A percentile compares a stretch with the other conserved stretches of the same genome.
phyloP scores from a whole-genome alignment of 2,329 filamentous ascomycete species.

The Colletotrichum musicola region DNA sequence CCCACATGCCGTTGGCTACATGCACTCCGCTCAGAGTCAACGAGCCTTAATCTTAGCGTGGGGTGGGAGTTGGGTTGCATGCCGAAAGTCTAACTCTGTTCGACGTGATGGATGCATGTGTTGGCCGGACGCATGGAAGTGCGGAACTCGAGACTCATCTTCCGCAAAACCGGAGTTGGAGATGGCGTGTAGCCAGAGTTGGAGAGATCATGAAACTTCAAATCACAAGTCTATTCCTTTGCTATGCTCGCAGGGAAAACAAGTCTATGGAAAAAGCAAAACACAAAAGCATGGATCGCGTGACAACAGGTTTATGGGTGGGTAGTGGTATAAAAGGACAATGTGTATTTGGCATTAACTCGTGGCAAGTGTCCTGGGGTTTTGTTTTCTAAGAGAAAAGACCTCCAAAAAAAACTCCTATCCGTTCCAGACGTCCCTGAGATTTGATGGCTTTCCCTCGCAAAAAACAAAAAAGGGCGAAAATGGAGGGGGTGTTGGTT shows the following conservation, averaged over 20 bases:
- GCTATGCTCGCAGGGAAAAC: not conserved
- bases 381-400: constrained; percentile 28
- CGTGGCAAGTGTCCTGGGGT: constrained; percentile 26
- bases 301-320: constrained; percentile 5
- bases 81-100: not conserved
- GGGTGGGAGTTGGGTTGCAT: not conserved
- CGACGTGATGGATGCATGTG: not conserved
- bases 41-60: not conserved
- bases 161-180: not conserved
- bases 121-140: not conserved
- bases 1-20: not conserved
- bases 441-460: constrained; percentile 22
- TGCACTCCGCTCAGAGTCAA: not conserved
- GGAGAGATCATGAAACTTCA: not conserved
- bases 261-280: constrained; percentile 12
- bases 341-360: constrained; percentile 25
- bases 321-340: constrained; percentile 34
- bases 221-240: constrained; percentile 8
- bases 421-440: constrained; percentile 35
- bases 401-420: constrained; percentile 25
- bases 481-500: not conserved
- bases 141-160: not conserved
- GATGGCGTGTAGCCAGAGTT: not conserved
- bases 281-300: constrained; percentile 30
- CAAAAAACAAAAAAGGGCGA: constrained; percentile 7